phyloP scores from a whole-genome alignment of 352 stramenopile genomes.

The Phytophthora cajani region DNA sequence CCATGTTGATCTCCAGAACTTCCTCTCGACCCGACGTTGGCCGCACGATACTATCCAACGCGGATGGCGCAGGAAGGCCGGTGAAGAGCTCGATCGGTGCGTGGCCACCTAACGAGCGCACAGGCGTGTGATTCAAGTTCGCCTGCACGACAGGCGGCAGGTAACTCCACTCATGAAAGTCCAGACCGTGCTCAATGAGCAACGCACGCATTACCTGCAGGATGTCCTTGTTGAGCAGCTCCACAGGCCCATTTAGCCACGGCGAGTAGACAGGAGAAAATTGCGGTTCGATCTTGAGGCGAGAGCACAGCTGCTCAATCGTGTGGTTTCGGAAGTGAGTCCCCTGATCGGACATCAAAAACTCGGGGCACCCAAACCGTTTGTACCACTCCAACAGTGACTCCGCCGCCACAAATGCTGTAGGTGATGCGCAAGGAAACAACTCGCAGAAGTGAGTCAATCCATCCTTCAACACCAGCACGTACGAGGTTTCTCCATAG shows the following conservation, averaged over 20 bases:
- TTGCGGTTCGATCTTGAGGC: too few species aligned
- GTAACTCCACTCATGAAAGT: neutral
- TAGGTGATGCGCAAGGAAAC: constrained; percentile 1
- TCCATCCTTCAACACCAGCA: constrained; percentile 22
- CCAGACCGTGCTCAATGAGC: too few species aligned
- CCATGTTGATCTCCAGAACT: neutral
- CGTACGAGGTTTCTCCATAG: constrained; percentile 11
- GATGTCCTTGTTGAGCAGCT: too few species aligned
- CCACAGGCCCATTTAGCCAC: too few species aligned
- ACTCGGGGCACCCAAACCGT: neutral
- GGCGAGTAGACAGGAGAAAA: too few species aligned
- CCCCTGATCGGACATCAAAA: neutral
- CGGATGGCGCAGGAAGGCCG: neutral
- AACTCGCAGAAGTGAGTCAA: constrained; percentile 11
- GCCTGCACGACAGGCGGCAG: neutral
- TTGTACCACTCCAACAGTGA: constrained; percentile 6
- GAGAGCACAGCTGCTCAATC: neutral
- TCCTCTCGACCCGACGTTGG: neutral
- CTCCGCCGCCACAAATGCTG: constrained; percentile 4
- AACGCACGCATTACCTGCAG: too few species aligned
- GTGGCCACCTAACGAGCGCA: neutral
- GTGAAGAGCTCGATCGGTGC: neutral
- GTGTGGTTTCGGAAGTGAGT: constrained; percentile 1
- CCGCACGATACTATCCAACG: neutral
- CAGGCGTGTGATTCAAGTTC: neutral